Evolutionary conservation across 768 basidiomycete genomes (phyloP).

Genomic region (Leccinum truebloodii): DNA sequence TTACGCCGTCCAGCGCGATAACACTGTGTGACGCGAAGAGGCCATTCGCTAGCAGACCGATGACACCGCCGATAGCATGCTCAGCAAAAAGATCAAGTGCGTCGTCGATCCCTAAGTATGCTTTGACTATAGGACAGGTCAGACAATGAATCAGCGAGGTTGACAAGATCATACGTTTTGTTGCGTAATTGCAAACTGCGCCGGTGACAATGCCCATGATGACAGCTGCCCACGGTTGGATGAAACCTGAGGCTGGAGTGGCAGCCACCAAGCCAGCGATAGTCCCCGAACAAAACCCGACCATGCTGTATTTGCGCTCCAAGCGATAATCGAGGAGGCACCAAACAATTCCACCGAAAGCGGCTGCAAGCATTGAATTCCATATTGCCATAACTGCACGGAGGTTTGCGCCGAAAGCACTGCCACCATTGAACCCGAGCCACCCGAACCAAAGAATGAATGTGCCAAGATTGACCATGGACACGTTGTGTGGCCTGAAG

Average conservation of each 20-base stretch:
- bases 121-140: conserved; percentile 54
- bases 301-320: conserved; percentile 84
- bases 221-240: conserved; percentile 76
- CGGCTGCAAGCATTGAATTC: conserved; percentile 87
- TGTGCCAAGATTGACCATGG: conserved; percentile 80
- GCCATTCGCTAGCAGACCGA: conserved; percentile 71
- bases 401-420: conserved; percentile 84
- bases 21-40: conserved; percentile 71
- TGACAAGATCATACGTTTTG: conserved; percentile 56
- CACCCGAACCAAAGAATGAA: conserved; percentile 88
- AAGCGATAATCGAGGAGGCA: conserved; percentile 77
- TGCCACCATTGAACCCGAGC: conserved; percentile 91
- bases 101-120: conserved; percentile 74
- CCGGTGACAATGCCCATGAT: conserved; percentile 76
- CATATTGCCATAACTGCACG: conserved; percentile 83
- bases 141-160: conserved; percentile 5
- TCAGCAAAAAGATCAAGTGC: conserved; percentile 91
- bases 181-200: conserved; percentile 78
- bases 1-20: conserved; percentile 69
- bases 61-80: conserved; percentile 83
- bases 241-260: conserved; percentile 83
- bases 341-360: conserved; percentile 83
- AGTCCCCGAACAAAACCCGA: conserved; percentile 87
- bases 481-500: conserved; percentile 88
- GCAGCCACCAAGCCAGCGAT: conserved; percentile 88